These are phyloP conservation scores for Penicillium hesseltinei DNA, from an alignment of 2,329 filamentous ascomycete species.

Conservation along the genomic window DNA sequence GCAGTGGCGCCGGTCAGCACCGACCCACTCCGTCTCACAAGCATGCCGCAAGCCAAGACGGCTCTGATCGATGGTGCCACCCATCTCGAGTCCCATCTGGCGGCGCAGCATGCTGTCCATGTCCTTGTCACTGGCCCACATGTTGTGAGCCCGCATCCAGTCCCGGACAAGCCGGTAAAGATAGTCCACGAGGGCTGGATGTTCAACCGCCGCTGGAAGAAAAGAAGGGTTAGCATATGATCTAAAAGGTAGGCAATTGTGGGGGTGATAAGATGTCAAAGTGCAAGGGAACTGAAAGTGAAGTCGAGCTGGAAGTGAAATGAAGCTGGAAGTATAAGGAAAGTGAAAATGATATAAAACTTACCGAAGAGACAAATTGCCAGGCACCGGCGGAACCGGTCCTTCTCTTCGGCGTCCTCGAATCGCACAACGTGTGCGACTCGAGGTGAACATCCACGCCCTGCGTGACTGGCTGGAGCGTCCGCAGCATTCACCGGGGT, in stretches of 20 bases:
- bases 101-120: conserved; percentile 23
- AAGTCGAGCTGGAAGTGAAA: background rate
- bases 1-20: conserved; percentile 26
- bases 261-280: background rate
- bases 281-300: background rate
- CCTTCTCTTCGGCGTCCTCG: conserved; percentile 27
- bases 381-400: conserved; percentile 36
- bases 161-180: conserved; percentile 38
- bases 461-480: conserved; percentile 7
- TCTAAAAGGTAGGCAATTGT: background rate
- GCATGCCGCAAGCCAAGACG: conserved; percentile 29
- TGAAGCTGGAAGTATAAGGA: background rate
- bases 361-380: conserved; percentile 34
- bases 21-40: conserved; percentile 35
- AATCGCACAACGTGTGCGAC: conserved; percentile 25
- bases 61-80: conserved; percentile 13
- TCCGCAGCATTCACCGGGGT: conserved; percentile 14
- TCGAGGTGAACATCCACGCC: conserved; percentile 25
- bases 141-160: conserved; percentile 20
- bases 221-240: conserved; percentile 2
- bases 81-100: conserved; percentile 29
- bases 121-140: conserved; percentile 8
- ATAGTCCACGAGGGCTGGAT: conserved; percentile 27
- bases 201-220: conserved; percentile 27
- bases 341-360: background rate